phyloP scores from a whole-genome alignment of 1,139 yeast species.

The Kodamaea arcana region DNA sequence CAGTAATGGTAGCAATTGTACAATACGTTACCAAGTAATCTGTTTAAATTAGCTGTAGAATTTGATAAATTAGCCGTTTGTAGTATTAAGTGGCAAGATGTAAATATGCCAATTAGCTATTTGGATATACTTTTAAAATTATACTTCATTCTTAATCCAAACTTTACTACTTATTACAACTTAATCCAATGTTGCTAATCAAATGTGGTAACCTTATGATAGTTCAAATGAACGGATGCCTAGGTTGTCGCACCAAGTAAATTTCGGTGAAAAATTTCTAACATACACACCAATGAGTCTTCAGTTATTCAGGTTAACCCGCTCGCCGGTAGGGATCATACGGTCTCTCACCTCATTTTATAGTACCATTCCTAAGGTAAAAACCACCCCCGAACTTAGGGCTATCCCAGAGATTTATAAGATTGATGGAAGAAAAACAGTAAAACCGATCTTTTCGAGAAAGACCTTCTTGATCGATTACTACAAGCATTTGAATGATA shows the following conservation, averaged over 20 bases:
- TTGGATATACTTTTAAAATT: too few species aligned
- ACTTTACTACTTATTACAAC: too few species aligned
- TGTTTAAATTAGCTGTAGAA: too few species aligned
- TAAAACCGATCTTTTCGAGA: conserved; percentile 56
- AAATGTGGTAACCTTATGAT: too few species aligned
- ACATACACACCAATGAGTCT: neutral
- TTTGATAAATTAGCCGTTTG: too few species aligned
- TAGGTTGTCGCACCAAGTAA: neutral
- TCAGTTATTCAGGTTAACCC: neutral
- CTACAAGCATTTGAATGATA: conserved; percentile 67
- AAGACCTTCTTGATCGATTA: conserved; percentile 81
- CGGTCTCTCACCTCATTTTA: neutral
- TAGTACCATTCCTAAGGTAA: neutral
- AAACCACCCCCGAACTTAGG: neutral
- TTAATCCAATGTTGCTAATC: too few species aligned
- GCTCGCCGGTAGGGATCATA: conserved; percentile 1
- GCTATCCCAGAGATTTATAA: neutral
- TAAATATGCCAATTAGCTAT: too few species aligned
- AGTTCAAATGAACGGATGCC: conserved; percentile 4
- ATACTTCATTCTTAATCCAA: too few species aligned
- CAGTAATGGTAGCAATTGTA: too few species aligned
- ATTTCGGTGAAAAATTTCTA: neutral
- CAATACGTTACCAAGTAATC: too few species aligned
- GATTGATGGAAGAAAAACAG: conserved; percentile 33
- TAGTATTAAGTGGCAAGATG: too few species aligned